Evolutionary conservation across 2,329 filamentous ascomycete genomes (phyloP), one percentile per base, ranked within the genome.

Genomic region (Pyrenochaeta sp.): DNA sequence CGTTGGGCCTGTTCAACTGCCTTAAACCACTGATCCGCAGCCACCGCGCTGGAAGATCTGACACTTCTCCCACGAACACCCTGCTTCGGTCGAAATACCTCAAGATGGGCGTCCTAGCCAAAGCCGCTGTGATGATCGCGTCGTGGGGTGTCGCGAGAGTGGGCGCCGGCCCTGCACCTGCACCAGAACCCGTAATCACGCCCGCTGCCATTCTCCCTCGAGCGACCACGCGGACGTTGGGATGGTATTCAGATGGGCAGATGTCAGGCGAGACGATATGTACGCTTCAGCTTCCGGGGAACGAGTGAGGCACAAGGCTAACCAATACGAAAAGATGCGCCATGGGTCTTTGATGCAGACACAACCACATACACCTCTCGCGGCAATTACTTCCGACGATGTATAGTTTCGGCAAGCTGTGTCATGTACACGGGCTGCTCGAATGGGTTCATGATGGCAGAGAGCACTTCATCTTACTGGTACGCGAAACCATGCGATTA

Each of bases 171-270:
- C 40, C 39, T 27, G 39, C 39, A 9, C 39, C 40, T 17, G 40
- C 40, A 11, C 40, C 40, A 18, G 12, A 42, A 7, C 40, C 40
- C 4, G n/a, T 30, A 2, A 30, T 42, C 15, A 42, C 40, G 11
- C 40, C 54, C 4, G 46, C 44, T 15, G 50, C 54, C 10, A 29
- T 53, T 20, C 31, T 54, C 14, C 54, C 46, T 30, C 37, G 54
- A 40, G 39, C 20, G 7, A 30, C 44, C 31, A 15, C 30, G 3
- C 23, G 41, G 18, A 57, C 47, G 12, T 36, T 57, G 29, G 49
- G 45, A 32, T 57, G 54, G 54, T 53, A 45, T n/a, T 57, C 54
- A 27, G 43, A 43, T 31, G 29, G 45, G 29, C 49, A 48, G 23
- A 39, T 35, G 3, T 35, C 18, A 10, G 49, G 45, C 5, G 29